Conservation (phyloP, 176 grass and related monocot species). For the Aechmea fasciata region DNA sequence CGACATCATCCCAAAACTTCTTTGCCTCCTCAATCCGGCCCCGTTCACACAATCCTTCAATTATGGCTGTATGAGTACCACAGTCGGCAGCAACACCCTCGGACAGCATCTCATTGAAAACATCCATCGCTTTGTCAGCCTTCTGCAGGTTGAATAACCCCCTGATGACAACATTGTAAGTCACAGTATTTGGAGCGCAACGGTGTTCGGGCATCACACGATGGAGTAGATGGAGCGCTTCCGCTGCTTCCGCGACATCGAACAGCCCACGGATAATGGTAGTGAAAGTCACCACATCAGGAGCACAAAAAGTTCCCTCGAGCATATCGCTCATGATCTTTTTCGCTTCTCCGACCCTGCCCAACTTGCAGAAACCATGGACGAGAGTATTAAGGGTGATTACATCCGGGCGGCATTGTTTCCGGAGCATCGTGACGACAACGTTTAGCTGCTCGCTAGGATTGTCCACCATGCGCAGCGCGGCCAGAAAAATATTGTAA, state of each 20-base stretch:
- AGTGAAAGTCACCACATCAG: constrained; percentile 80
- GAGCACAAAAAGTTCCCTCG: constrained; percentile 55
- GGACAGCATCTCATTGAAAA: constrained; percentile 42
- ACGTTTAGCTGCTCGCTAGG: constrained; percentile 62
- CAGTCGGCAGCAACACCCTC: constrained; percentile 29
- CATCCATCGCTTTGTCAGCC: constrained; percentile 45
- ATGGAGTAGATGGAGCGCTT: constrained; percentile 48
- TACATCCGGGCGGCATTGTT: constrained; percentile 46
- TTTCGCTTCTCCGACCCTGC: constrained; percentile 50
- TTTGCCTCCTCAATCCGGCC: constrained; percentile 45
- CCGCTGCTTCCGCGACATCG: constrained; percentile 34
- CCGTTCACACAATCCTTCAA: constrained; percentile 45
- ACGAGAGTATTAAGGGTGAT: constrained; percentile 84
- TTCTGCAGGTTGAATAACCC: constrained; percentile 42
- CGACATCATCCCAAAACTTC: constrained; percentile 59
- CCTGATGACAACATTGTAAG: constrained; percentile 49
- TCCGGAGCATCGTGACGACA: constrained; percentile 77
- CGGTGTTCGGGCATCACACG: constrained; percentile 36
- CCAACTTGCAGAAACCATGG: constrained; percentile 83
- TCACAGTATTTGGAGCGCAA: constrained; percentile 55
- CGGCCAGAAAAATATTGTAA: constrained; percentile 76
- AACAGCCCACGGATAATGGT: constrained; percentile 60
- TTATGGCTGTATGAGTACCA: constrained; percentile 37
- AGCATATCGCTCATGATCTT: constrained; percentile 77
- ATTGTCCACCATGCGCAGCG: constrained; percentile 48